Conservation (phyloP, 306 rosid genomes). For the Vigna nakashimae region DNA sequence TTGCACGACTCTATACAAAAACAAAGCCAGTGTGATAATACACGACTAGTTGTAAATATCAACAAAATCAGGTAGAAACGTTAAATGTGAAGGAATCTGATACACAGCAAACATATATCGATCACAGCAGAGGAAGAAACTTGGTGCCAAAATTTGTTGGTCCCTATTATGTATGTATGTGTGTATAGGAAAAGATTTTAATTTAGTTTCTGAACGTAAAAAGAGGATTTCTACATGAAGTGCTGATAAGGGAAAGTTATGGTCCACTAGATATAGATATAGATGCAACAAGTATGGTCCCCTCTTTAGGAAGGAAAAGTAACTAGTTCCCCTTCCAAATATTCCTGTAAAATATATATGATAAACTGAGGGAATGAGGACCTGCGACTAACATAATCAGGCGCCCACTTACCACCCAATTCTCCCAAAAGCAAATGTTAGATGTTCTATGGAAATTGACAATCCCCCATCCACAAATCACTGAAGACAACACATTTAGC, state of each 20-base stretch:
- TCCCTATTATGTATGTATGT: background rate
- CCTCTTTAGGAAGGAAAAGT: constrained; percentile 55
- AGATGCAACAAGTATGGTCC: background rate
- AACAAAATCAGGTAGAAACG: background rate
- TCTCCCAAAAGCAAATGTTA: constrained; percentile 47
- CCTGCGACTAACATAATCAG: constrained; percentile 44
- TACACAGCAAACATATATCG: background rate
- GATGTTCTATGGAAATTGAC: constrained; percentile 50
- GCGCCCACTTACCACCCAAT: constrained; percentile 63
- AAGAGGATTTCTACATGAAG: constrained; percentile 20
- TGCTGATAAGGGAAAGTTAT: constrained; percentile 8
- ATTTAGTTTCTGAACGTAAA: constrained; percentile 10
- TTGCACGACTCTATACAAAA: too few relatives aligned
- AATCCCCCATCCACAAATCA: constrained; percentile 58
- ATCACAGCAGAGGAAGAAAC: constrained; percentile 6
- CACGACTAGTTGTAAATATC: background rate
- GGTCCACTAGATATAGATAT: constrained; percentile 18
- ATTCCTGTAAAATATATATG: constrained; percentile 28
- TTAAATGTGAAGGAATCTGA: background rate
- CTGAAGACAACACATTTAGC: constrained; percentile 54
- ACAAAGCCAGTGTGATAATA: background rate
- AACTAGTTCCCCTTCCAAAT: constrained; percentile 41
- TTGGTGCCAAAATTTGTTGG: constrained; percentile 2
- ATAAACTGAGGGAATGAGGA: constrained; percentile 42
- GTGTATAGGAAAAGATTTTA: background rate